phyloP scores from a whole-genome alignment of 495 filamentous ascomycete genomes.

The Daldinia loculata region DNA sequence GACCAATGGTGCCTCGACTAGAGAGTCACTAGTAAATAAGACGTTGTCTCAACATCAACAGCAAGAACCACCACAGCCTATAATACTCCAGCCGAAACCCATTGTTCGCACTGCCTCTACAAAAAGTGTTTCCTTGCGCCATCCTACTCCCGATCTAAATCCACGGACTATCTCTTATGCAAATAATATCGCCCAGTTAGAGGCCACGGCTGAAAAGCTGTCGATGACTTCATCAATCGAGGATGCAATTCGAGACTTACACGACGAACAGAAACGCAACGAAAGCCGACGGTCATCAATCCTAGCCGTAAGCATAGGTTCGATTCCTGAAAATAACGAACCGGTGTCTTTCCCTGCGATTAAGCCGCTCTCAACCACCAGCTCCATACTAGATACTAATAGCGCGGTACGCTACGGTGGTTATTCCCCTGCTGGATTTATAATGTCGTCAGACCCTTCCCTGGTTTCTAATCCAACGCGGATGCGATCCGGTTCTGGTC shows the following conservation, averaged over 20 bases:
- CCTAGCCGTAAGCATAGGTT: conserved; percentile 52
- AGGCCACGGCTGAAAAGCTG: conserved; percentile 82
- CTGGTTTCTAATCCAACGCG: conserved; percentile 63
- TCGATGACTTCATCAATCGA: conserved; percentile 82
- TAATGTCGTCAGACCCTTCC: conserved; percentile 72
- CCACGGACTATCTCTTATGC: conserved; percentile 76
- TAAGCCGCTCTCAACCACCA: conserved; percentile 64
- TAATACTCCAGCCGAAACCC: conserved; percentile 50
- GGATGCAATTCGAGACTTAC: conserved; percentile 81
- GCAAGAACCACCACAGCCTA: conserved; percentile 27
- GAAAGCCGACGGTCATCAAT: conserved; percentile 69
- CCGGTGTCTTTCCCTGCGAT: conserved; percentile 44
- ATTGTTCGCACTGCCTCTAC: conserved; percentile 68
- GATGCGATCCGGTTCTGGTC: conserved; percentile 61
- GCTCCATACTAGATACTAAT: conserved; percentile 75
- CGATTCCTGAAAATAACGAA: conserved; percentile 50
- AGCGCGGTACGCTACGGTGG: conserved; percentile 71
- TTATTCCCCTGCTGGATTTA: conserved; percentile 72
- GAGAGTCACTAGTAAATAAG: conserved; percentile 25
- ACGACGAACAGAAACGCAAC: conserved; percentile 76
- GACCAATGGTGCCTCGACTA: conserved; percentile 10
- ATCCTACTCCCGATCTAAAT: conserved; percentile 80
- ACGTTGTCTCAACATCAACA: conserved; percentile 17
- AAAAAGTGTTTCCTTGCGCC: conserved; percentile 68
- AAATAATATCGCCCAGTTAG: conserved; percentile 82